phyloP scores from a whole-genome alignment of 257 asterid genomes.

The Datura wrightii region DNA sequence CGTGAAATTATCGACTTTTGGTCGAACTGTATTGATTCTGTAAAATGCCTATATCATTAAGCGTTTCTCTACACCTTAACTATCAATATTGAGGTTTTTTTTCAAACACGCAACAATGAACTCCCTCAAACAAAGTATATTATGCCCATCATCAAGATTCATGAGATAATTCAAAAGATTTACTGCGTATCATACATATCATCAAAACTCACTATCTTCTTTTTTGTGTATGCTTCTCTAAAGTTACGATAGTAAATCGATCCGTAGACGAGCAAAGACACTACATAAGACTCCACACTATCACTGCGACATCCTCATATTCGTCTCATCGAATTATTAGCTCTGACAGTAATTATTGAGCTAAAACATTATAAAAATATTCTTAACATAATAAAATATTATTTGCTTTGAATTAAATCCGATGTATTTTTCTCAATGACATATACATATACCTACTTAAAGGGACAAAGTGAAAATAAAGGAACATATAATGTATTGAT shows the following conservation, averaged over 20 bases:
- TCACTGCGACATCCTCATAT: not conserved
- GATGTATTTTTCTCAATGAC: not conserved
- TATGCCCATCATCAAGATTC: not conserved
- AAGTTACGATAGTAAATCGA: not conserved
- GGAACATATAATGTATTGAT: not conserved
- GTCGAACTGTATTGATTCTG: not conserved
- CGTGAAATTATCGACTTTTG: not conserved
- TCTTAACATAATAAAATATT: not conserved
- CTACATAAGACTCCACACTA: not conserved
- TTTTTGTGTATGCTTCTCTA: not conserved
- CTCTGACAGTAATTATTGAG: not conserved
- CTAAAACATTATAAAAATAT: not conserved
- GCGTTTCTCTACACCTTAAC: too few relatives aligned
- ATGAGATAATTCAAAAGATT: not conserved
- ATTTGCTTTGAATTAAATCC: not conserved
- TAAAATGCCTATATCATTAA: too few relatives aligned
- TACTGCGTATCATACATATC: accelerated
- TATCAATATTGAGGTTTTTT: too few relatives aligned
- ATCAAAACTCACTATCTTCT: not conserved
- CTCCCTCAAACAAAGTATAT: not conserved
- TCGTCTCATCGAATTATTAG: accelerated
- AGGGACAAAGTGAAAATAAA: slow-evolving; percentile 23
- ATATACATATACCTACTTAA: slow-evolving; percentile 1
- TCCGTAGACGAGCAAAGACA: accelerated
- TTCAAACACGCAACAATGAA: not conserved